phyloP scores from a whole-genome alignment of 805 yeast species.

The Starmerella floricola region DNA sequence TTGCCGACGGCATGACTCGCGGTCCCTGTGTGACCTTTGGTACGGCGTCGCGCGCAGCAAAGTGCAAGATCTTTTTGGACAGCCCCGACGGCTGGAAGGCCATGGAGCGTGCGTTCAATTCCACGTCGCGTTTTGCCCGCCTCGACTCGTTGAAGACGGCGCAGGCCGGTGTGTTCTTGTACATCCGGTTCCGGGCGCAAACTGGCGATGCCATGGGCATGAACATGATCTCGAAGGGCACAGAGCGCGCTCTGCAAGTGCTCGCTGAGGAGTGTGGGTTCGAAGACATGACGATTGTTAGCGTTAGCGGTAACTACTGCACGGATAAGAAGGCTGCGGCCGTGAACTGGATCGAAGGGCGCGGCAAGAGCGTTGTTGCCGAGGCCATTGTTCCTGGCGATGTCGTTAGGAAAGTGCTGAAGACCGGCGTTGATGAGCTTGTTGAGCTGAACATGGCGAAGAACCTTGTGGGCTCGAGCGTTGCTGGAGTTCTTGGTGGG shows the following conservation, averaged over 20 bases:
- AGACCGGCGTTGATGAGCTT: conserved; percentile 82
- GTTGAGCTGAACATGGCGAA: conserved; percentile 82
- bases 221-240: conserved; percentile 99
- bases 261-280: conserved; percentile 86
- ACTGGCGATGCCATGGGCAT: conserved; percentile 99
- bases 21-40: conserved; percentile 96
- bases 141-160: conserved; percentile 85
- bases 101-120: conserved; percentile 81
- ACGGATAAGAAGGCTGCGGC: conserved; percentile 97
- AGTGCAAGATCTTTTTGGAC: conserved; percentile 89
- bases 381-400: conserved; percentile 82
- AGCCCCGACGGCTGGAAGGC: conserved; percentile 81
- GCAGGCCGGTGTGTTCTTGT: conserved; percentile 81
- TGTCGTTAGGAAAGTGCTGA: conserved; percentile 68
- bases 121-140: conserved; percentile 95
- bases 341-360: conserved; percentile 97
- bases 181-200: conserved; percentile 89
- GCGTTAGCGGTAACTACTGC: conserved; percentile 95
- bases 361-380: conserved; percentile 96
- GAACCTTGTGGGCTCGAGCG: conserved; percentile 89
- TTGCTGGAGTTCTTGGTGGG: conserved; percentile 98
- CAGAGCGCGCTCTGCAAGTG: conserved; percentile 68
- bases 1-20: conserved; percentile 97
- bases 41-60: conserved; percentile 74
- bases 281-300: conserved; percentile 83